Conservation (phyloP, 495 filamentous ascomycete genomes). For the Rhizodiscina lignyota region DNA sequence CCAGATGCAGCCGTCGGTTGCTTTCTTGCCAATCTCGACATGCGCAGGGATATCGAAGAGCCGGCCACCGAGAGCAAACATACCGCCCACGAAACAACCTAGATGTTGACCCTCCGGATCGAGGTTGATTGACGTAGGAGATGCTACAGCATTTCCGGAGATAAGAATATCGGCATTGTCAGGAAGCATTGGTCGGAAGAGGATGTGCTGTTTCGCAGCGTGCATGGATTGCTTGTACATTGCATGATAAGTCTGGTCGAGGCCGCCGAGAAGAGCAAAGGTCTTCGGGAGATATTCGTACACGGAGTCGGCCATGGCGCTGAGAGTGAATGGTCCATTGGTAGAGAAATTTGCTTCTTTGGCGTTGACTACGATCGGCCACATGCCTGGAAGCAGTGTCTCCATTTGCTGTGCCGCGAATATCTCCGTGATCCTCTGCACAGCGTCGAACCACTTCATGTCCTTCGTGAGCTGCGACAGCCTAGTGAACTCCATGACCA, state of each 20-base stretch:
- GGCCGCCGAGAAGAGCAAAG: conserved; percentile 28
- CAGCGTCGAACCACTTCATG: conserved; percentile 20
- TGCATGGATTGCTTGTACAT: conserved; percentile 19
- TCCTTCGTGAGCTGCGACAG: conserved; percentile 21
- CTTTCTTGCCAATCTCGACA: conserved; percentile 33
- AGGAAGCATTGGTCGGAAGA: conserved; percentile 22
- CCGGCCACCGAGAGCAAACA: conserved; percentile 41
- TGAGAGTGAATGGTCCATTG: conserved; percentile 19
- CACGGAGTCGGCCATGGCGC: conserved; percentile 20
- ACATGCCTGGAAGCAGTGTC: conserved; percentile 22
- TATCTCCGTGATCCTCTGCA: conserved; percentile 13
- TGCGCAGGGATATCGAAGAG: conserved; percentile 39
- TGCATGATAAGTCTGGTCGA: conserved; percentile 10
- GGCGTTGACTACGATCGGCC: conserved; percentile 22
- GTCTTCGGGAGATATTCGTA: conserved; percentile 29
- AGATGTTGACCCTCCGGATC: conserved; percentile 36
- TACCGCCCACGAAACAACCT: conserved; percentile 45
- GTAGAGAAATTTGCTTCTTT: conserved; percentile 25
- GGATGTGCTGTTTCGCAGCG: conserved; percentile 16
- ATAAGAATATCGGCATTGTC: conserved; percentile 20
- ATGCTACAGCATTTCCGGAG: conserved; percentile 15
- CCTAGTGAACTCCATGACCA: conserved; percentile 21
- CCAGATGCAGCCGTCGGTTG: conserved; percentile 44
- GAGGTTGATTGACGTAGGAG: conserved; percentile 7
- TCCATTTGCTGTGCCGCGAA: conserved; percentile 19